Evolutionary conservation across 2,329 filamentous ascomycete genomes (phyloP).

Genomic region (Aciculosporium take): DNA sequence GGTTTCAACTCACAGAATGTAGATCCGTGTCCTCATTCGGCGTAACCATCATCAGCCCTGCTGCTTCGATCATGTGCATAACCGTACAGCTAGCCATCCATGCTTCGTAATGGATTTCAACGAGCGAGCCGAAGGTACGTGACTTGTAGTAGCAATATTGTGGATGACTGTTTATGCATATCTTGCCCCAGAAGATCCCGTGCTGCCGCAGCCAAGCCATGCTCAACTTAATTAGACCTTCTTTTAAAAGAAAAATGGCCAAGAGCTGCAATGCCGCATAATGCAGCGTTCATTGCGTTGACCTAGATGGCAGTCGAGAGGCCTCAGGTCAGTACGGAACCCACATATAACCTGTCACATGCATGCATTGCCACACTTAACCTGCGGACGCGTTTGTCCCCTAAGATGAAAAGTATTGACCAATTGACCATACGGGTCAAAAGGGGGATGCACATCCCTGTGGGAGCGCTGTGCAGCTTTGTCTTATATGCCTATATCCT

Average conservation of each 20-base stretch:
- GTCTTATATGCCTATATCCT: too few species aligned
- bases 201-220: conserved; percentile 25
- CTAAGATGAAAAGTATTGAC: too few species aligned
- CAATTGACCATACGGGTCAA: too few species aligned
- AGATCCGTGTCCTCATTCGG: conserved; percentile 13
- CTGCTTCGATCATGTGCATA: conserved; percentile 44
- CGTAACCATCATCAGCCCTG: conserved; percentile 29
- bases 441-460: too few species aligned
- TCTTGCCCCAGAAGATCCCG: not conserved
- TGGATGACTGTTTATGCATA: not conserved
- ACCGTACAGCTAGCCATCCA: conserved; percentile 44
- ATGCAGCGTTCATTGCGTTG: conserved; percentile 27
- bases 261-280: conserved; percentile 41
- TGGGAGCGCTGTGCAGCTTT: too few species aligned
- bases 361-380: too few species aligned
- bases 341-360: too few species aligned
- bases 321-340: too few species aligned
- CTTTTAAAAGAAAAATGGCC: conserved; percentile 35
- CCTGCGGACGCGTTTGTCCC: too few species aligned
- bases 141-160: conserved; percentile 35
- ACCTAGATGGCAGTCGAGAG: conserved; percentile 12
- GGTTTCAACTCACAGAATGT: conserved; percentile 2
- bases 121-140: conserved; percentile 40
- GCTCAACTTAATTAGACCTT: conserved; percentile 26
- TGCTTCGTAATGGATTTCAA: conserved; percentile 35